Evolutionary conservation across 306 rosid genomes (phyloP).

Genomic region (Quercus gilva): DNA sequence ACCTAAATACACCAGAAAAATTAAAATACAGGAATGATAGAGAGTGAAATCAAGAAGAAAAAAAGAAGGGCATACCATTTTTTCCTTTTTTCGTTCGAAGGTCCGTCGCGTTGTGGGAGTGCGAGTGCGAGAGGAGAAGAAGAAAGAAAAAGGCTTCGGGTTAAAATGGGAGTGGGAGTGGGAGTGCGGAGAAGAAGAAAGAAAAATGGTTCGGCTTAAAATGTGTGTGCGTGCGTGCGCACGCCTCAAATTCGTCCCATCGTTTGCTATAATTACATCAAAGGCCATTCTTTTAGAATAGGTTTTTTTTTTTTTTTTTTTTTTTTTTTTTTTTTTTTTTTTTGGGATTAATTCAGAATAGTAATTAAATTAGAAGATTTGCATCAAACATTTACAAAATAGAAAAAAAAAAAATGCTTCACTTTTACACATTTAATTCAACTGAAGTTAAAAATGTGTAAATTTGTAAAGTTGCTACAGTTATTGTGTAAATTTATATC

Average conservation of each 20-base stretch:
- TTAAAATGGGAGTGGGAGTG: not conserved
- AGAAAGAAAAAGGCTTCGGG: not conserved
- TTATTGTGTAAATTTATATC: too few species aligned
- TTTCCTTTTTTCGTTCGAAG: fast-evolving
- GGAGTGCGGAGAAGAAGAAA: too few species aligned
- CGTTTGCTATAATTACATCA: not conserved
- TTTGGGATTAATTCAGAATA: too few species aligned
- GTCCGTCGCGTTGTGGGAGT: not conserved
- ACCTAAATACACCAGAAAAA: not conserved
- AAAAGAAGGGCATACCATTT: not conserved
- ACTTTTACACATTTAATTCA: too few species aligned
- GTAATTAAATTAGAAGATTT: too few species aligned
- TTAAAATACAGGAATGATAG: not conserved
- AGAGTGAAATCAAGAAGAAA: not conserved
- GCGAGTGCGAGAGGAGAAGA: too few species aligned
- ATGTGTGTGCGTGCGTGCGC: not conserved
- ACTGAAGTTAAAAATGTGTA: too few species aligned
- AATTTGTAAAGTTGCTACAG: too few species aligned
- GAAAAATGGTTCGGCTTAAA: not conserved
- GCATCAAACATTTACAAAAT: too few species aligned
- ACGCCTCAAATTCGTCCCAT: not conserved
- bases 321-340: too few species aligned
- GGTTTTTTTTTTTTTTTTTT: too few species aligned
- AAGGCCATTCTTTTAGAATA: not conserved
- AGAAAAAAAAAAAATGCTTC: too few species aligned